A percentile compares a stretch with the other conserved stretches of the same genome.
Evolutionary conservation across 345 rosid species (phyloP).

Genomic region (Populus tremula): DNA sequence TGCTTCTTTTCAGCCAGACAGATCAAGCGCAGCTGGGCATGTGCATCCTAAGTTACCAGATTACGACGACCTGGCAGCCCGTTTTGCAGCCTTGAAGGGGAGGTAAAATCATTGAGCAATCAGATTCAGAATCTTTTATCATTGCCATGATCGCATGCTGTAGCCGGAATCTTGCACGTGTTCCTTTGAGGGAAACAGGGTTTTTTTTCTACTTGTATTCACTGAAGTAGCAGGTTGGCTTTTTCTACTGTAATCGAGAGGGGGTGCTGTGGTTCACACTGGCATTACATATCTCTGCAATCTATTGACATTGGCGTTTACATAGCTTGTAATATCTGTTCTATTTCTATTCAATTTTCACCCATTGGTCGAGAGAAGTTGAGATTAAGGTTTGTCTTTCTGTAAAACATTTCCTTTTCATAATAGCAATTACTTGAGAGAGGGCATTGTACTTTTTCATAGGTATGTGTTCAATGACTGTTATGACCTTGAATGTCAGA

Average conservation of each 20-base stretch:
- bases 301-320: slow-evolving; percentile 1
- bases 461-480: slow-evolving; percentile 9
- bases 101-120: slow-evolving; percentile 34
- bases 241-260: neutral
- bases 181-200: slow-evolving; percentile 1
- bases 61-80: slow-evolving; percentile 89
- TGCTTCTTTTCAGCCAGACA: slow-evolving; percentile 71
- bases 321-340: slow-evolving; percentile 13
- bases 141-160: neutral
- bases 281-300: neutral
- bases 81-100: slow-evolving; percentile 79
- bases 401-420: neutral
- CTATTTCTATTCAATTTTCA: slow-evolving; percentile 11
- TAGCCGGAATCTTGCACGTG: slow-evolving; percentile 4
- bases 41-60: slow-evolving; percentile 97
- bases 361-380: neutral
- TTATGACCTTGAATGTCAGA: slow-evolving; percentile 20
- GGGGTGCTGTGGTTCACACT: neutral
- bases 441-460: too few relatives aligned
- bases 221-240: slow-evolving; percentile 1
- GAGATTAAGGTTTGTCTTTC: slow-evolving; percentile 4
- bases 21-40: slow-evolving; percentile 58
- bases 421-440: neutral
- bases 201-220: neutral
- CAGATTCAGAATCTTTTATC: neutral